Percentiles rank a stretch among this genome's conserved stretches.
Evolutionary conservation across 495 filamentous ascomycete species (phyloP).

Genomic region (Neurospora hispaniola): DNA sequence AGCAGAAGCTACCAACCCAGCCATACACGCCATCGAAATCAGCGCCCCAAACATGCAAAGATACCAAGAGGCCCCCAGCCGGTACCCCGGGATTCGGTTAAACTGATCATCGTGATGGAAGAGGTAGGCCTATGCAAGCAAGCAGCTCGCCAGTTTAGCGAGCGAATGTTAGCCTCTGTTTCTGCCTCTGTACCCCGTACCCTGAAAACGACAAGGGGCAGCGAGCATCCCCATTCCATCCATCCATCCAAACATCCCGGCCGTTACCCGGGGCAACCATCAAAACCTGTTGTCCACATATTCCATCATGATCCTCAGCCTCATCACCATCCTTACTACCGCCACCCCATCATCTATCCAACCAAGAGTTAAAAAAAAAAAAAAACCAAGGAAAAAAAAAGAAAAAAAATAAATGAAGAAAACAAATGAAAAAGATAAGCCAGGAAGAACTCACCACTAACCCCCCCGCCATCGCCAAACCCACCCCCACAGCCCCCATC

Average conservation of each 20-base stretch:
- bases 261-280: neutral
- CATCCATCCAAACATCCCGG: neutral
- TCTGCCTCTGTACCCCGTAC: neutral
- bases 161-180: neutral
- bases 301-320: neutral
- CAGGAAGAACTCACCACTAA: conserved; percentile 51
- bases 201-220: neutral
- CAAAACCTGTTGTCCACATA: conserved; percentile 3
- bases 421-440: neutral
- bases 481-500: conserved; percentile 48
- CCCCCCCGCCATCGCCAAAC: conserved; percentile 58
- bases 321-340: neutral
- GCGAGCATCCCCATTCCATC: neutral
- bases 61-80: conserved; percentile 65
- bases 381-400: no score
- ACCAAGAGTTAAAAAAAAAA: neutral
- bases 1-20: conserved; percentile 51
- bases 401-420: neutral
- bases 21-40: conserved; percentile 50
- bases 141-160: neutral
- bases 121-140: conserved; percentile 55
- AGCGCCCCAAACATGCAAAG: conserved; percentile 67
- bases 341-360: neutral
- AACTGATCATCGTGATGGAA: conserved; percentile 82
- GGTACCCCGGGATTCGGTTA: conserved; percentile 61